Percentiles rank a stretch among this genome's conserved stretches.
These are phyloP conservation scores for Melanogaster broomeanus DNA, from an alignment of 768 basidiomycete genomes.

Conservation along the genomic window DNA sequence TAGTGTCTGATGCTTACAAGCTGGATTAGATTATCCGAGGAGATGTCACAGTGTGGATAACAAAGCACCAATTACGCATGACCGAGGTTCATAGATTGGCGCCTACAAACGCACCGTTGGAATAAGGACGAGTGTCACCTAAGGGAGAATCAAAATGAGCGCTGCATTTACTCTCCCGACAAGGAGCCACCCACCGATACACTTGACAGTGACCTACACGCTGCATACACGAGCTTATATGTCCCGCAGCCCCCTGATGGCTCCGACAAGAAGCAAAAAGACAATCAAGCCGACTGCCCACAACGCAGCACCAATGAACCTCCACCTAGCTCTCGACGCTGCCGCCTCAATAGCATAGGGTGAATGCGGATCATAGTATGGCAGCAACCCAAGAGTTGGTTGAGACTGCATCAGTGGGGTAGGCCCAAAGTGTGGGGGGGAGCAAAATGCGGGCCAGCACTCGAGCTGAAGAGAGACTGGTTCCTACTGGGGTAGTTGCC, in stretches of 20 bases:
- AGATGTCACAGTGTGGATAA: background rate
- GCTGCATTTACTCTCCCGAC: no score
- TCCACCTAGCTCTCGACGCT: conserved; percentile 39
- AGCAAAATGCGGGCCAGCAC: conserved; percentile 12
- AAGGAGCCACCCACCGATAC: background rate
- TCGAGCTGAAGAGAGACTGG: conserved; percentile 19
- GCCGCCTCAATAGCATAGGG: conserved; percentile 40
- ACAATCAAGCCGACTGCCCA: conserved; percentile 39
- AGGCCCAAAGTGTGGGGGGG: conserved; percentile 35
- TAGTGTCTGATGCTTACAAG: no score
- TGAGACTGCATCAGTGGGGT: conserved; percentile 42
- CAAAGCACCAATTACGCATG: background rate
- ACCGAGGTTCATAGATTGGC: background rate
- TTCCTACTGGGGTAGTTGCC: conserved; percentile 14
- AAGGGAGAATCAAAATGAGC: no score
- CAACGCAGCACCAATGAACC: conserved; percentile 43
- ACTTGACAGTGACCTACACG: background rate
- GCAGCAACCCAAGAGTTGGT: conserved; percentile 34
- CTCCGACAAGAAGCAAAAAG: conserved; percentile 29
- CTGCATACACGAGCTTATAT: background rate
- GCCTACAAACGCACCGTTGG: no score
- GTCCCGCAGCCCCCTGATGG: conserved; percentile 14
- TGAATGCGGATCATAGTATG: conserved; percentile 47
- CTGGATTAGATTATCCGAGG: background rate
- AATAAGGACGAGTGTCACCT: no score